Conservation (phyloP, 78 protist genomes). For the Dictyostelium discoideum region DNA sequence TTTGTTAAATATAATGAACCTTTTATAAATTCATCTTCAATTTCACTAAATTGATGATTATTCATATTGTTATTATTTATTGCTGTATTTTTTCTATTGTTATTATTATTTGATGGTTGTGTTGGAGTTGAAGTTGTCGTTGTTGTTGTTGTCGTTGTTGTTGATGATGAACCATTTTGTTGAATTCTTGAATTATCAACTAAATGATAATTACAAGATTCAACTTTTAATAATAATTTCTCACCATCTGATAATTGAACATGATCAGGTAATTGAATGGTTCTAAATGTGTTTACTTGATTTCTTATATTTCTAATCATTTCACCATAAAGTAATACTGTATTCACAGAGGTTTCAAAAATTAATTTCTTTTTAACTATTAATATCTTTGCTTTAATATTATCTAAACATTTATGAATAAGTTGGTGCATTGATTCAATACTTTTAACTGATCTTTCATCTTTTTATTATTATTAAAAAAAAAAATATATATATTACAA, state of each 20-base stretch:
- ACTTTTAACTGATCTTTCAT: constrained; percentile 52
- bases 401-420: constrained; percentile 58
- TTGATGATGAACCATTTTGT: background rate
- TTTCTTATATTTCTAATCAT: constrained; percentile 70
- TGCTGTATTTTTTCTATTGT: background rate
- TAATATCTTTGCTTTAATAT: constrained; percentile 33
- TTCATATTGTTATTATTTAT: background rate
- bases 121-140: background rate
- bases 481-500: background rate
- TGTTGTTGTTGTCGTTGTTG: background rate
- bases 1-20: constrained; percentile 59
- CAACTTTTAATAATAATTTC: constrained; percentile 57
- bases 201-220: constrained; percentile 46
- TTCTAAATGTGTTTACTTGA: constrained; percentile 66
- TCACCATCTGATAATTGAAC: constrained; percentile 49
- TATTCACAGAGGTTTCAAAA: background rate
- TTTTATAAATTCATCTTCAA: constrained; percentile 54
- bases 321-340: constrained; percentile 30
- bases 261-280: constrained; percentile 53
- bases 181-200: constrained; percentile 21
- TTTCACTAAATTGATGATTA: constrained; percentile 16
- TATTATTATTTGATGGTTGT: background rate
- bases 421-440: constrained; percentile 51
- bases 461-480: background rate
- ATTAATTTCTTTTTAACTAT: constrained; percentile 30